Evolutionary conservation across 306 rosid genomes (phyloP).

Genomic region (Cicer cuneatum): DNA sequence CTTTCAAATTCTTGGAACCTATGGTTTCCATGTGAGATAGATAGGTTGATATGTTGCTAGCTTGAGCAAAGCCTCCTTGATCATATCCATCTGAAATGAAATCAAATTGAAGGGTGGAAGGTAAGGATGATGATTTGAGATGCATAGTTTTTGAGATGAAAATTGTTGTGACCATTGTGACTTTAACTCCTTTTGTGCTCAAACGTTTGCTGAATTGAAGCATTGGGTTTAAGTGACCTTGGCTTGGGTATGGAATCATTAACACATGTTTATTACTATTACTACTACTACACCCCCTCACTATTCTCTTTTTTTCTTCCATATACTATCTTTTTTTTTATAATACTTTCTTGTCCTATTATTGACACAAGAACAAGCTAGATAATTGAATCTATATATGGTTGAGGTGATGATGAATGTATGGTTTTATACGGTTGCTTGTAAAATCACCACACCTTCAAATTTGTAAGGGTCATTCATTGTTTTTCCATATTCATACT

Average conservation of each 20-base stretch:
- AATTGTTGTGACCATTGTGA: constrained; percentile 58
- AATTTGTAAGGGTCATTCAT: background rate
- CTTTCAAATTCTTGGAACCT: constrained; percentile 53
- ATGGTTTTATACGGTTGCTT: background rate
- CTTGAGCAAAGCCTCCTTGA: constrained; percentile 58
- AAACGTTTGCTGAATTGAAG: constrained; percentile 58
- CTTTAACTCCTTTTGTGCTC: constrained; percentile 47
- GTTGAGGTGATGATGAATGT: background rate
- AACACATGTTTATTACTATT: constrained; percentile 40
- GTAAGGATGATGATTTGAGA: constrained; percentile 45
- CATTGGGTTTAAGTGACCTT: constrained; percentile 72
- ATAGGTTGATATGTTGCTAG: constrained; percentile 47
- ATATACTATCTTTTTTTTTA: background rate
- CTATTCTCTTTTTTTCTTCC: constrained; percentile 24
- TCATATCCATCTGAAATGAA: constrained; percentile 75
- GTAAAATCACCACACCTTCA: background rate
- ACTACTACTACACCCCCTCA: background rate
- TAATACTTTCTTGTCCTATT: background rate
- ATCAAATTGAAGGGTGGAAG: constrained; percentile 50
- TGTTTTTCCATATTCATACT: background rate
- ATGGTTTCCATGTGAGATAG: constrained; percentile 45
- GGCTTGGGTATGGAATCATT: constrained; percentile 63
- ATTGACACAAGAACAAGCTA: background rate
- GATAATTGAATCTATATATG: background rate
- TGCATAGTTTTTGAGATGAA: constrained; percentile 59